phyloP scores from a whole-genome alignment of 1,284 basidiomycete genomes.

The Boletus smithii region DNA sequence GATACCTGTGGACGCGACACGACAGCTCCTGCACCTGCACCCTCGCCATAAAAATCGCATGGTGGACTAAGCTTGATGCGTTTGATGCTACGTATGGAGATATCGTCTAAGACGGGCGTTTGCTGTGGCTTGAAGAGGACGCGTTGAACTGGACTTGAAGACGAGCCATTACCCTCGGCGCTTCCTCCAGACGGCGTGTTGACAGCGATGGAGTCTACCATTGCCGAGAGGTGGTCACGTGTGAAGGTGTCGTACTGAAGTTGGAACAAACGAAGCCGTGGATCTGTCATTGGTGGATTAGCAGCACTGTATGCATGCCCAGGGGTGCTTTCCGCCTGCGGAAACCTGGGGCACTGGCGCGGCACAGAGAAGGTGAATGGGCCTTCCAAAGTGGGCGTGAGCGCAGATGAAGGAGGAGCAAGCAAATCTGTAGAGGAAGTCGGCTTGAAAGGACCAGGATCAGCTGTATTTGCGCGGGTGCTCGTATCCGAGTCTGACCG shows the following conservation, averaged over 20 bases:
- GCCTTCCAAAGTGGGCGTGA: constrained; percentile 42
- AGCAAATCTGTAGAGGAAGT: constrained; percentile 23
- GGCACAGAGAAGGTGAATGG: constrained; percentile 77
- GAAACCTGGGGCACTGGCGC: constrained; percentile 40
- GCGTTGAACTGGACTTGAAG: constrained; percentile 40
- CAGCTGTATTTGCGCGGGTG: too few species aligned
- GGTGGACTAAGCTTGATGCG: constrained; percentile 67
- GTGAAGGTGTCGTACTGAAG: constrained; percentile 94
- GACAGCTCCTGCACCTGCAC: constrained; percentile 43
- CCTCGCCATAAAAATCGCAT: constrained; percentile 52
- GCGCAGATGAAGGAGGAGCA: constrained; percentile 13
- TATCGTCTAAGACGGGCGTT: constrained; percentile 36
- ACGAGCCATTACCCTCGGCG: constrained; percentile 40
- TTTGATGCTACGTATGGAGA: constrained; percentile 67
- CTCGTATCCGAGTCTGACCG: constrained; percentile 27
- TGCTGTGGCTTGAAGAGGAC: constrained; percentile 46
- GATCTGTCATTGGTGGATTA: constrained; percentile 55
- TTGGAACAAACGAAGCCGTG: constrained; percentile 81
- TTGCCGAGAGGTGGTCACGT: constrained; percentile 83
- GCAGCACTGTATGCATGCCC: constrained; percentile 36
- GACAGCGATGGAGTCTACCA: constrained; percentile 85
- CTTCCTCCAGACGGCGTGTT: constrained; percentile 64
- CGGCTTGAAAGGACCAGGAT: constrained; percentile 11
- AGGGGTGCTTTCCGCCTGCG: constrained; percentile 53
- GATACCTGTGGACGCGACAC: constrained; percentile 46